phyloP scores from a whole-genome alignment of 371 early-diverging fungal genomes.

The Lichtheimia ramosa region DNA sequence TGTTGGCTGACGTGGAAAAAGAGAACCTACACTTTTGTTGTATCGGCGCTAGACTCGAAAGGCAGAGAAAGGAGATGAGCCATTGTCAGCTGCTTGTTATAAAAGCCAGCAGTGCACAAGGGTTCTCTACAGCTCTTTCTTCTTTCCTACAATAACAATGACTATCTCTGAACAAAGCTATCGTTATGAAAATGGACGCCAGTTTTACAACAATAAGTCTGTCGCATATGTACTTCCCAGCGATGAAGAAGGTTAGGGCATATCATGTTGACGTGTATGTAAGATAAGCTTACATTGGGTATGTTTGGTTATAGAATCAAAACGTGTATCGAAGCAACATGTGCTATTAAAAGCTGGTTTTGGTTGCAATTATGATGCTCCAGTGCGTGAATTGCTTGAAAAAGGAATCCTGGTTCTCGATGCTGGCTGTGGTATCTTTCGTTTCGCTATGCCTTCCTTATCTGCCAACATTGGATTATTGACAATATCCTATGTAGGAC shows the following conservation, averaged over 20 bases:
- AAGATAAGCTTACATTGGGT: neutral
- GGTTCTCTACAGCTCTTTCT: too few relatives aligned
- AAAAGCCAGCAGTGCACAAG: too few relatives aligned
- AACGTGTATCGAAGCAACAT: neutral
- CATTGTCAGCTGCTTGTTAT: too few relatives aligned
- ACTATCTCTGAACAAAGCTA: conserved; percentile 7
- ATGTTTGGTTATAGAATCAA: too few relatives aligned
- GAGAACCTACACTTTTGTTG: too few relatives aligned
- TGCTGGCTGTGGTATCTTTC: conserved; percentile 16
- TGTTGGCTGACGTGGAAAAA: too few relatives aligned
- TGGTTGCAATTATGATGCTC: conserved; percentile 1
- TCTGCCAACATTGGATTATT: neutral
- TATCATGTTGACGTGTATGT: neutral
- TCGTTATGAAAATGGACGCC: conserved; percentile 44
- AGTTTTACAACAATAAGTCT: conserved; percentile 41
- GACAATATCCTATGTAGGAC: conserved; percentile 40
- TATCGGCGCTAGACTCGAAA: too few relatives aligned
- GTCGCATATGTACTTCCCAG: conserved; percentile 53
- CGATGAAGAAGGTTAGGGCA: conserved; percentile 43
- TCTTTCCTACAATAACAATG: too few relatives aligned
- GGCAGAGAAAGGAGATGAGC: too few relatives aligned
- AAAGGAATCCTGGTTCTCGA: conserved; percentile 19
- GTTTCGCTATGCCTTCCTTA: neutral
- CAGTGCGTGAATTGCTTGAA: conserved; percentile 12
- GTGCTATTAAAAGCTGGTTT: neutral